A percentile compares a stretch with the other conserved stretches of the same genome.
Evolutionary conservation across 148 eudicot genomes (phyloP).

Genomic region (Rhododendron henanense): DNA sequence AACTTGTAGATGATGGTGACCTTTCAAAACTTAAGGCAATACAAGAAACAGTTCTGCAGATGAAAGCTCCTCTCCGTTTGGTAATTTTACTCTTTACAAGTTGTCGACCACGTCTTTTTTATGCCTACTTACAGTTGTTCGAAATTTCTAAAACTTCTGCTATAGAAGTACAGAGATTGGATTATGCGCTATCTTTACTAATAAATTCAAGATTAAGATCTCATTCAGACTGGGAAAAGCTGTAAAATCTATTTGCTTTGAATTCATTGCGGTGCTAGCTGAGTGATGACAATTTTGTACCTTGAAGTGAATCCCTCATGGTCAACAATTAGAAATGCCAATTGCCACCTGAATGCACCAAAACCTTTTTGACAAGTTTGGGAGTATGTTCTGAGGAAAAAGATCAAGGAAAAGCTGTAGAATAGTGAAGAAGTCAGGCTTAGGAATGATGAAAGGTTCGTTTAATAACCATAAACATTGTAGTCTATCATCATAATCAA

Average conservation of each 20-base stretch:
- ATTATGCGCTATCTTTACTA: neutral
- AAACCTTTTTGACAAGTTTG: neutral
- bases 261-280: neutral
- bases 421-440: neutral
- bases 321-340: neutral
- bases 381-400: neutral
- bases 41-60: slow-evolving; percentile 21
- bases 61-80: slow-evolving; percentile 17
- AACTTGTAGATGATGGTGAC: slow-evolving; percentile 20
- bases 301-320: neutral
- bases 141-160: neutral
- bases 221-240: neutral
- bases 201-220: neutral
- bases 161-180: neutral
- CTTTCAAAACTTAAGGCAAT: slow-evolving; percentile 18
- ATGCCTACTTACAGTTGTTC: neutral
- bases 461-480: neutral
- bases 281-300: too few relatives aligned
- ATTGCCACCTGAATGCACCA: neutral
- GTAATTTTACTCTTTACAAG: neutral
- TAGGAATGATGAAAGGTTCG: neutral
- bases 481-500: neutral
- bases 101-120: neutral
- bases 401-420: neutral
- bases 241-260: neutral